Conservation (phyloP, 2,329 filamentous ascomycete genomes). For the Fusarium sp. region DNA sequence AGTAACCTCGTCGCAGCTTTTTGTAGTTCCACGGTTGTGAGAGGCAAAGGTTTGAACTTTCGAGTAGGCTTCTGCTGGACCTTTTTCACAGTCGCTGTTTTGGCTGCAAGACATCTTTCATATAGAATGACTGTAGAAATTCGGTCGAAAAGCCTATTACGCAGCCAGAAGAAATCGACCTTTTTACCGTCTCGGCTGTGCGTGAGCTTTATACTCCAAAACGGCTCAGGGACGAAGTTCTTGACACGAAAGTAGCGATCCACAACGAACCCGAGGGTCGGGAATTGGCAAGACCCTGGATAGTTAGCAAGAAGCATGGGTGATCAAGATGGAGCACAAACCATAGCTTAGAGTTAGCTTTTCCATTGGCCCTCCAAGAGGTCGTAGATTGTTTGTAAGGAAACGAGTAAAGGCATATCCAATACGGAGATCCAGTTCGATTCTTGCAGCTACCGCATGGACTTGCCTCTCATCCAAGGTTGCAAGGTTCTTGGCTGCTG, state of each 20-base stretch:
- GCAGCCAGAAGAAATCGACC: slow-evolving; percentile 86
- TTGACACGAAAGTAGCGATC: slow-evolving; percentile 94
- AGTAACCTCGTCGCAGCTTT: slow-evolving; percentile 93
- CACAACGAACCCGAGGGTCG: slow-evolving; percentile 95
- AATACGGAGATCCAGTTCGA: slow-evolving; percentile 92
- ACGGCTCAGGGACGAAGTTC: slow-evolving; percentile 91
- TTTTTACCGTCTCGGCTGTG: slow-evolving; percentile 82
- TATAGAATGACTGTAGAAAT: slow-evolving; percentile 84
- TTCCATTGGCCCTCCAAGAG: slow-evolving; percentile 75
- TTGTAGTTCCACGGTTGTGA: slow-evolving; percentile 96
- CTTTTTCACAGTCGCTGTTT: slow-evolving; percentile 82
- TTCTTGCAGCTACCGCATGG: slow-evolving; percentile 87
- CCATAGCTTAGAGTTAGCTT: slow-evolving; percentile 84
- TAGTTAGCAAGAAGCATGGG: slow-evolving; percentile 13
- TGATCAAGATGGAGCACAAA: slow-evolving; percentile 50
- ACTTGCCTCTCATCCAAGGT: slow-evolving; percentile 87
- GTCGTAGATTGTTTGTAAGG: slow-evolving; percentile 82
- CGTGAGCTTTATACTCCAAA: slow-evolving; percentile 91
- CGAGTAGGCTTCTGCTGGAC: slow-evolving; percentile 92
- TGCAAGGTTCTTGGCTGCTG: slow-evolving; percentile 82
- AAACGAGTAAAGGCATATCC: slow-evolving; percentile 93
- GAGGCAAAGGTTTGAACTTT: slow-evolving; percentile 92
- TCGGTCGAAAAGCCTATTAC: slow-evolving; percentile 88
- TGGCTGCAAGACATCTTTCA: slow-evolving; percentile 84
- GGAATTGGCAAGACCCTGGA: slow-evolving; percentile 91